Evolutionary conservation across 306 rosid genomes (phyloP).

Genomic region (Macrotyloma uniflorum): DNA sequence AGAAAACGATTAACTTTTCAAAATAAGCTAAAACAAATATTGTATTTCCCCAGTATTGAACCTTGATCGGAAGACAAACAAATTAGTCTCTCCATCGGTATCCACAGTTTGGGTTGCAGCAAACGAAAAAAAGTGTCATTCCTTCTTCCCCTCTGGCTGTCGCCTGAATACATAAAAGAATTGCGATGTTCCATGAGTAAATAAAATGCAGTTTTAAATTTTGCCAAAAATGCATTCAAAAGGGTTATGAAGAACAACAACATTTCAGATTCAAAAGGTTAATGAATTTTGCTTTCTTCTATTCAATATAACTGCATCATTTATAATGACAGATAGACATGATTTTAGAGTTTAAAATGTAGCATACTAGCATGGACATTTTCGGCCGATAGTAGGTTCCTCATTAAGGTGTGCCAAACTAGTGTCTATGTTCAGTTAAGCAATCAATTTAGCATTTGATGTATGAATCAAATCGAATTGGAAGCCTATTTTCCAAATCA

Average conservation of each 20-base stretch:
- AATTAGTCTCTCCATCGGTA: constrained; percentile 45
- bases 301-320: not conserved
- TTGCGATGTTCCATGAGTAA: constrained; percentile 5
- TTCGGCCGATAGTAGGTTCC: constrained; percentile 3
- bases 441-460: constrained; percentile 9
- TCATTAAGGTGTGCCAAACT: not conserved
- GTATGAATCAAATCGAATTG: not conserved
- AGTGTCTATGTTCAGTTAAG: constrained; percentile 15
- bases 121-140: constrained; percentile 51
- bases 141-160: constrained; percentile 53
- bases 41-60: constrained; percentile 25
- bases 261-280: constrained; percentile 22
- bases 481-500: not conserved
- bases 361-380: not conserved
- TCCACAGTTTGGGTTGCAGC: constrained; percentile 53
- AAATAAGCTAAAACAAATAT: not conserved
- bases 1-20: not conserved
- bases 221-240: constrained; percentile 3
- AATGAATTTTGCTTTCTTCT: not conserved
- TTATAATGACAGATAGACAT: not conserved
- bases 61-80: constrained; percentile 6
- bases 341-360: not conserved
- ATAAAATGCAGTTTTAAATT: not conserved
- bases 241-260: not conserved
- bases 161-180: constrained; percentile 41